These are phyloP conservation scores for Amyloporia xantha DNA, from an alignment of 768 basidiomycete species.

Conservation along the genomic window DNA sequence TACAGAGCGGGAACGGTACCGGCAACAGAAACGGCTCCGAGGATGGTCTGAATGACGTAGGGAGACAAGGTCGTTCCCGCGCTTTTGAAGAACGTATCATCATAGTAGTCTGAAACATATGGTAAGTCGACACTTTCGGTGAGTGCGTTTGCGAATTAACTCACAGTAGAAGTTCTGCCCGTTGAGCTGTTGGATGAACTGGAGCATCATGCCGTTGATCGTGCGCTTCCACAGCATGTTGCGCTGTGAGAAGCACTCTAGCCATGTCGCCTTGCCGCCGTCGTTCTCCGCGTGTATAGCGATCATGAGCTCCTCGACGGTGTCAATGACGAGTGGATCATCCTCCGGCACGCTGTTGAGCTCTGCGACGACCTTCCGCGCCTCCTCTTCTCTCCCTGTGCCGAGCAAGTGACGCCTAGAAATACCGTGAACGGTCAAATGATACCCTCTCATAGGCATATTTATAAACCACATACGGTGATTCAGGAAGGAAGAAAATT, in stretches of 20 bases:
- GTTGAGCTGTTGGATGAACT: conserved; percentile 75
- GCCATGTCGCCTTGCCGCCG: conserved; percentile 74
- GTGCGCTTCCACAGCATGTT: conserved; percentile 71
- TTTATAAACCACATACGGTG: conserved; percentile 44
- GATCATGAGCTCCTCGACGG: conserved; percentile 56
- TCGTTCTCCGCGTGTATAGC: conserved; percentile 70
- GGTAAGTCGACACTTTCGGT: conserved; percentile 13
- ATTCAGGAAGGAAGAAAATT: conserved; percentile 73
- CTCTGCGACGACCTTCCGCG: conserved; percentile 54
- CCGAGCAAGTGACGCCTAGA: conserved; percentile 70
- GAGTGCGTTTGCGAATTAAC: conserved; percentile 13
- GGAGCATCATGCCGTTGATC: conserved; percentile 75
- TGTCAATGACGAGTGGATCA: conserved; percentile 51
- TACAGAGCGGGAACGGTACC: conserved; percentile 66
- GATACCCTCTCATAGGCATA: too few relatives aligned
- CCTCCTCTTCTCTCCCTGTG: conserved; percentile 43
- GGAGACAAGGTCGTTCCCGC: conserved; percentile 41
- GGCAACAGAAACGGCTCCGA: conserved; percentile 68
- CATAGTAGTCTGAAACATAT: conserved; percentile 57
- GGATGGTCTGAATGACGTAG: conserved; percentile 68
- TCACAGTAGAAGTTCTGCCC: conserved; percentile 78
- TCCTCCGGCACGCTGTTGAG: conserved; percentile 58
- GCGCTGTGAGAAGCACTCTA: conserved; percentile 66
- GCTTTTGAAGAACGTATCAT: conserved; percentile 62
- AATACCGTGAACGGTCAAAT: background rate